Percentiles rank a stretch among this genome's conserved stretches.
These are phyloP conservation scores for Xylariales sp. DNA, from an alignment of 2,329 filamentous ascomycete species.

Conservation along the genomic window DNA sequence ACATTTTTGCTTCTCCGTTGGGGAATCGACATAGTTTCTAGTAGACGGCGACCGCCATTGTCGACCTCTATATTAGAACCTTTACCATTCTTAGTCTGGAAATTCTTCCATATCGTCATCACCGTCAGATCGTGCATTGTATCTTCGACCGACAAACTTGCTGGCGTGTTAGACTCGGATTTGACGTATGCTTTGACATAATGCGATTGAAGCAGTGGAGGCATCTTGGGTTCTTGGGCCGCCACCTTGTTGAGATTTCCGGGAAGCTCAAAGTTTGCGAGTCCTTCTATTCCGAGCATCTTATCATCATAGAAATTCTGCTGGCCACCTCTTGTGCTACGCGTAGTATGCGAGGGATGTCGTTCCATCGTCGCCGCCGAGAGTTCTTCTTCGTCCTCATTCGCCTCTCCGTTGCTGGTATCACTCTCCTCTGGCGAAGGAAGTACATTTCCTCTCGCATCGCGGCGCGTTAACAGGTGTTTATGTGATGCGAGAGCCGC, in stretches of 20 bases:
- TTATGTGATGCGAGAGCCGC: slow-evolving; percentile 72
- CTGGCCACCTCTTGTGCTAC: slow-evolving; percentile 67
- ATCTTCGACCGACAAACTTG: slow-evolving; percentile 62
- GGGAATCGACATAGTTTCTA: slow-evolving; percentile 65
- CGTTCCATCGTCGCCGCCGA: slow-evolving; percentile 71
- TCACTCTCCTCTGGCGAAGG: slow-evolving; percentile 66
- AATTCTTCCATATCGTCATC: slow-evolving; percentile 68
- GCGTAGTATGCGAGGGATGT: slow-evolving; percentile 71
- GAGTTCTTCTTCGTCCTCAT: slow-evolving; percentile 61
- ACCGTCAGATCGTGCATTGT: slow-evolving; percentile 66
- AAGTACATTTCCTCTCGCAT: slow-evolving; percentile 61
- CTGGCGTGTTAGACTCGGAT: slow-evolving; percentile 67
- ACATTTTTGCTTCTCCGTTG: slow-evolving; percentile 61
- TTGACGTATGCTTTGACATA: slow-evolving; percentile 69
- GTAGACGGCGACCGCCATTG: slow-evolving; percentile 64
- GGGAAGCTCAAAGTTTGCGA: slow-evolving; percentile 69
- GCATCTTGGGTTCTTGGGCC: slow-evolving; percentile 68
- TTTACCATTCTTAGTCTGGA: slow-evolving; percentile 63
- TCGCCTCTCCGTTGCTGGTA: slow-evolving; percentile 62
- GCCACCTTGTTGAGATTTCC: slow-evolving; percentile 68
- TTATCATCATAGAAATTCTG: slow-evolving; percentile 69
- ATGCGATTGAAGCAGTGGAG: slow-evolving; percentile 66
- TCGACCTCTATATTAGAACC: slow-evolving; percentile 67
- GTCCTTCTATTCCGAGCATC: slow-evolving; percentile 68
- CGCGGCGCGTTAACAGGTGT: slow-evolving; percentile 69